Conservation (phyloP, 2,329 filamentous ascomycete genomes). For the Aspergillus cejpii region DNA sequence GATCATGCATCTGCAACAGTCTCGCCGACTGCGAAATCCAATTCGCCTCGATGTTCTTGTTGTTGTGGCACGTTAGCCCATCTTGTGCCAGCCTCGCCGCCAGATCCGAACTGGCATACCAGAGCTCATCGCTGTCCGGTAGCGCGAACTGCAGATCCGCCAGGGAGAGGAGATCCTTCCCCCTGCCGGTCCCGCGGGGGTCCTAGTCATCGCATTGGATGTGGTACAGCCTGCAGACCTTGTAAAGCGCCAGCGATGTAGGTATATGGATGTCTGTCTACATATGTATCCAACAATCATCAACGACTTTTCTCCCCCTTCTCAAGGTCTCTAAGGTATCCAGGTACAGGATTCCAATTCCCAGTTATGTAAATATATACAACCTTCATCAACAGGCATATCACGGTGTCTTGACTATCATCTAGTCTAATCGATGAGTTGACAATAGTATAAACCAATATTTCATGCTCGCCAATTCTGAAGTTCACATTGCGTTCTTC, state of each 20-base stretch:
- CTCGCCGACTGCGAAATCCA: not conserved
- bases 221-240: slow-evolving; percentile 13
- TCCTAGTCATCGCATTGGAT: not conserved
- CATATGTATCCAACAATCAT: too few relatives aligned
- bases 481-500: slow-evolving; percentile 55
- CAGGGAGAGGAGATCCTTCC: slow-evolving; percentile 13
- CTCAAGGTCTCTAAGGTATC: slow-evolving; percentile 23
- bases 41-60: not conserved
- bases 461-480: too few relatives aligned
- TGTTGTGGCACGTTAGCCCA: not conserved
- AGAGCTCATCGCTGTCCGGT: slow-evolving; percentile 20
- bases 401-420: too few relatives aligned
- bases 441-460: too few relatives aligned
- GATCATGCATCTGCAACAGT: not conserved
- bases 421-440: too few relatives aligned
- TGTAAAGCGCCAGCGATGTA: slow-evolving; percentile 24
- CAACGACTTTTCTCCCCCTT: too few relatives aligned
- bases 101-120: slow-evolving; percentile 7
- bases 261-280: too few relatives aligned
- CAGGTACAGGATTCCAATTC: slow-evolving; percentile 15
- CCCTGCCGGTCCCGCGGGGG: not conserved
- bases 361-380: too few relatives aligned
- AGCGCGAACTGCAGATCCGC: slow-evolving; percentile 20
- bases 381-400: too few relatives aligned
- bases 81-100: not conserved